These are phyloP conservation scores for Fusarium sp. DNA, from an alignment of 2,329 filamentous ascomycete genomes.

Conservation along the genomic window DNA sequence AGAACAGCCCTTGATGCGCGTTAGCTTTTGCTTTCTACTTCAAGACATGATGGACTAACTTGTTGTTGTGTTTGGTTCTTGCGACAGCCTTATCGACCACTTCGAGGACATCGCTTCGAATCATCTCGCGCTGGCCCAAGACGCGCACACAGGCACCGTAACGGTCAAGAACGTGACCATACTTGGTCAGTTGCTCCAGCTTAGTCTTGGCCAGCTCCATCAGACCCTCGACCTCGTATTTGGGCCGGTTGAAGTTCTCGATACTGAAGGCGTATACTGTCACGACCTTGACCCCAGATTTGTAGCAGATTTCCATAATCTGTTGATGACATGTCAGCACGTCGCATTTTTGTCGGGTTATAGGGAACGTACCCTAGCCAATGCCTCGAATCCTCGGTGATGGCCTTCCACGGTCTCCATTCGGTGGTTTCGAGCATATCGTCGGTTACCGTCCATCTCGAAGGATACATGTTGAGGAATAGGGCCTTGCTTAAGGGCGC, in stretches of 20 bases:
- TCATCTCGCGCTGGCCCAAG: slow-evolving; percentile 84
- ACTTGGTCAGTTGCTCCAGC: slow-evolving; percentile 89
- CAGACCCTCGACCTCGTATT: slow-evolving; percentile 94
- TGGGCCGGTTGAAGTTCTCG: slow-evolving; percentile 97
- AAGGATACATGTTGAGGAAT: slow-evolving; percentile 98
- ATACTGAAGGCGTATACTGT: slow-evolving; percentile 99
- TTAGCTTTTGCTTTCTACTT: slow-evolving; percentile 21
- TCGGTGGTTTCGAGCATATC: slow-evolving; percentile 88
- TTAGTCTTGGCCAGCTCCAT: slow-evolving; percentile 99
- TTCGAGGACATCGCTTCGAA: slow-evolving; percentile 88
- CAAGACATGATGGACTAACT: slow-evolving; percentile 61
- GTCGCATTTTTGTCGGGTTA: slow-evolving; percentile 45
- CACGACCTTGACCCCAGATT: slow-evolving; percentile 94
- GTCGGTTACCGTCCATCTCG: slow-evolving; percentile 98
- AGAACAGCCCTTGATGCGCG: slow-evolving; percentile 65
- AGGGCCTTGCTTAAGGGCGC: slow-evolving; percentile 88
- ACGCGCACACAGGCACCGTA: slow-evolving; percentile 92
- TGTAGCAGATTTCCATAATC: slow-evolving; percentile 98
- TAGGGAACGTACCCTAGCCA: slow-evolving; percentile 79
- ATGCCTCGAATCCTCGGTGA: slow-evolving; percentile 93
- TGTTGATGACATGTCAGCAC: slow-evolving; percentile 51
- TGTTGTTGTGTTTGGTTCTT: slow-evolving; percentile 87
- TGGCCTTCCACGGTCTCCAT: slow-evolving; percentile 98
- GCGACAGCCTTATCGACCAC: slow-evolving; percentile 89
- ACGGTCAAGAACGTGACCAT: slow-evolving; percentile 91